Evolutionary conservation across 805 yeast species (phyloP), one percentile per base, ranked within the genome.

Genomic region (Yamadazyma tumulicola): DNA sequence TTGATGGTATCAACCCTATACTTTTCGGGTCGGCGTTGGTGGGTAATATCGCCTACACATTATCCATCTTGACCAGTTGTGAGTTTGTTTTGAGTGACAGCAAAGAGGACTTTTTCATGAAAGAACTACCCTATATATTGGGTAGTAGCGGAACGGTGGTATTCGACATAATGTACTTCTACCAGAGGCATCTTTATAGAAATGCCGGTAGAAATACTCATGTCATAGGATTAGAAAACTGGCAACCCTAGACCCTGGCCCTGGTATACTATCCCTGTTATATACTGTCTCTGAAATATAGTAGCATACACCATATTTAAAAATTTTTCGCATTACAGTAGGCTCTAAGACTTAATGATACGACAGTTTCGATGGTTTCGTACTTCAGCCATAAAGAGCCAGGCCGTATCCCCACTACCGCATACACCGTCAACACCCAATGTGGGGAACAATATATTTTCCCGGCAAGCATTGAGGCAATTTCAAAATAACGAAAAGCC

Each of bases 91-190:
- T 35, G 27, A 52, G 48, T 4, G 59, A 56, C 1, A 59, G 66
- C 26, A 64, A 61, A 45, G 5, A 38, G 18, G 60, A 45, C 6
- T 89, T 84, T 51, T 57, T 87, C 18, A 45, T 63, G 44, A 79
- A 76, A 30, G 95, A 88, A 49, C 54, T 86, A 34, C 96, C 97
- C 0, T 89, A 81, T 51, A 68, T 91, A 20, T 50, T 87, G 17
- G 96, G 97, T 1, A 80, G 93, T 45, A 74, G 86, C 0, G 96
- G 97, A 6, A 88, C 97, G 0, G 72, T 88, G 13, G 45, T 78
- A 3, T 87, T 89, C 56, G 97, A 89, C 54, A 41, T 79, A 24
- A 60, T 76, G 3, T 82, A 81, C 52, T 80, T 82, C 48, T 79
- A 78, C 52, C 93, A 83, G 51, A 59, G 74, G 29, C 61, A 51